Percentiles rank a stretch among this genome's conserved stretches.
Evolutionary conservation across 148 eudicot species (phyloP).

Genomic region (Pouteria glomerata): DNA sequence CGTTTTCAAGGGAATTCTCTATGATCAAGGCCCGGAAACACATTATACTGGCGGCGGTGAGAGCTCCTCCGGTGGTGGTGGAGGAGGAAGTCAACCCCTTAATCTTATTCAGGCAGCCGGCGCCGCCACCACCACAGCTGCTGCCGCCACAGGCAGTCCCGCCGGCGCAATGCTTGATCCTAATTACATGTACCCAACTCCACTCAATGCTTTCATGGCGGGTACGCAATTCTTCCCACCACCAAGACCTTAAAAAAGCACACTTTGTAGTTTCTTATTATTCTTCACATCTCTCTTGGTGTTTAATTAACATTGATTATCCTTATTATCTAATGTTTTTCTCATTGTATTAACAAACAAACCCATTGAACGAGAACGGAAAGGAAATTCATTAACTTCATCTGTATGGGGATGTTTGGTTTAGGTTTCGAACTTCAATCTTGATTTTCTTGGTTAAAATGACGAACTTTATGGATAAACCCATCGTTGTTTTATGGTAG

Average conservation of each 20-base stretch:
- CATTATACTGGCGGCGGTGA: constrained; percentile 37
- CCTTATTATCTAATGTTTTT: too few relatives aligned
- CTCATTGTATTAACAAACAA: too few relatives aligned
- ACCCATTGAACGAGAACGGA: too few relatives aligned
- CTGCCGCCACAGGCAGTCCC: constrained; percentile 4
- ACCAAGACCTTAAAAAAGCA: constrained; percentile 54
- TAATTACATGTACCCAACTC: constrained; percentile 54
- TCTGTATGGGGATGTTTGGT: neutral
- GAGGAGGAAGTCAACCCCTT: constrained; percentile 20
- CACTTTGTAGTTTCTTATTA: too few relatives aligned
- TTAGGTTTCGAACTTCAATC: constrained; percentile 8
- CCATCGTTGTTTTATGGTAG: neutral
- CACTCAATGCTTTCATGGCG: constrained; percentile 69
- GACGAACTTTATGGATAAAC: neutral
- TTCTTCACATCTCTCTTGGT: neutral
- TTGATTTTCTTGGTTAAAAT: constrained; percentile 12
- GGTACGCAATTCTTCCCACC: constrained; percentile 96
- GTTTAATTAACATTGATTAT: neutral
- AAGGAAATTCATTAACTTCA: too few relatives aligned
- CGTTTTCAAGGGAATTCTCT: constrained; percentile 87
- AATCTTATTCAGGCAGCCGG: constrained; percentile 30
- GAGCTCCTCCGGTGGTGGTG: constrained; percentile 32
- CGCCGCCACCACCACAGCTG: constrained; percentile 11
- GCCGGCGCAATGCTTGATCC: constrained; percentile 32
- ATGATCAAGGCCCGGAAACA: constrained; percentile 72